These are phyloP conservation scores for Phaeodactylum tricornutum DNA, from an alignment of 108 stramenopile genomes.

Conservation along the genomic window DNA sequence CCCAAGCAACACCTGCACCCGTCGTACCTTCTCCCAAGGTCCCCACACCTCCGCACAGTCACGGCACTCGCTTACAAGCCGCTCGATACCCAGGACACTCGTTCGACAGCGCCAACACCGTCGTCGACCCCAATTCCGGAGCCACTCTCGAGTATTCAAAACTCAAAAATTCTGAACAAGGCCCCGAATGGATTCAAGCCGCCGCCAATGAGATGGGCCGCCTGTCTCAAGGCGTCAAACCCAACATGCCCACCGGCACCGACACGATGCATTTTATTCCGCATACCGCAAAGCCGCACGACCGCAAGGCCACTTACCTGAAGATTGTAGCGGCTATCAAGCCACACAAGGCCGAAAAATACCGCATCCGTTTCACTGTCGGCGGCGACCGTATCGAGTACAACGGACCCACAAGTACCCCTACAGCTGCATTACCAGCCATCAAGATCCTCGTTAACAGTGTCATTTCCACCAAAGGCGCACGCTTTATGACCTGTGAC, in stretches of 20 bases:
- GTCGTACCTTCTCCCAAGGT: not conserved
- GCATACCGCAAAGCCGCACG: slow-evolving; percentile 8
- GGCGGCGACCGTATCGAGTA: slow-evolving; percentile 26
- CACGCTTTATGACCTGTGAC: slow-evolving; percentile 16
- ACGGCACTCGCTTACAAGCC: too few species aligned
- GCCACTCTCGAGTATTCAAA: slow-evolving; percentile 12
- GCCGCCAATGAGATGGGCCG: slow-evolving; percentile 12
- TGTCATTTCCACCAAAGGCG: slow-evolving; percentile 18
- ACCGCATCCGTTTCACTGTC: slow-evolving; percentile 19
- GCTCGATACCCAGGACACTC: too few species aligned
- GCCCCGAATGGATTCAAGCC: not conserved
- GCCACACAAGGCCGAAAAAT: slow-evolving; percentile 22
- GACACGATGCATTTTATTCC: slow-evolving; percentile 9
- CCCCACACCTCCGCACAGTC: too few species aligned
- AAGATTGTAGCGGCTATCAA: slow-evolving; percentile 12
- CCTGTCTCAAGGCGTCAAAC: slow-evolving; percentile 7
- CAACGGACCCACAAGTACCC: slow-evolving; percentile 14
- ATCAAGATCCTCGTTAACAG: slow-evolving; percentile 40
- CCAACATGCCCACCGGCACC: slow-evolving; percentile 6
- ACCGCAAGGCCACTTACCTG: slow-evolving; percentile 18
- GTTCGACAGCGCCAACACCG: too few species aligned
- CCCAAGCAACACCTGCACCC: too few species aligned
- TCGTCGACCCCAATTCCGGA: slow-evolving; percentile 17
- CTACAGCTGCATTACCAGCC: slow-evolving; percentile 22
- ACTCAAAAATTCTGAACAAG: not conserved